Evolutionary conservation across 2,329 filamentous ascomycete species (phyloP).

Genomic region (Aspergillus phoenicis): DNA sequence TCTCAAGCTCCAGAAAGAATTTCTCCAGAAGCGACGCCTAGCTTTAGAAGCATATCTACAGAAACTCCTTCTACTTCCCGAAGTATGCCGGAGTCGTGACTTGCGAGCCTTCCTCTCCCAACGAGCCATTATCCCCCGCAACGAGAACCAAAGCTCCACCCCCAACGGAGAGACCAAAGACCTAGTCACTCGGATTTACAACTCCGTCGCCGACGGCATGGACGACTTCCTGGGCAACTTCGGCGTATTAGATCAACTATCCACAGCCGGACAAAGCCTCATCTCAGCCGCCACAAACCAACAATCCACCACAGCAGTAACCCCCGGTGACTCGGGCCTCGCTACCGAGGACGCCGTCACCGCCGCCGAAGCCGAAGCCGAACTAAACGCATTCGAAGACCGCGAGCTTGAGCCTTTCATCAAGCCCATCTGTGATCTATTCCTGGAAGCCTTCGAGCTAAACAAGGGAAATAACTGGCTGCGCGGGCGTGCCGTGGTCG

Average conservation of each 20-base stretch:
- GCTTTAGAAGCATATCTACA: constrained; percentile 84
- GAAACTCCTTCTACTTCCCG: constrained; percentile 80
- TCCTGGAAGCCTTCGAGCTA: constrained; percentile 91
- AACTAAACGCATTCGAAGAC: constrained; percentile 89
- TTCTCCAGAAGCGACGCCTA: constrained; percentile 81
- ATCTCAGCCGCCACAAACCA: constrained; percentile 57
- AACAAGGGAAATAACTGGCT: constrained; percentile 97
- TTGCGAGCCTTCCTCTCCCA: constrained; percentile 89
- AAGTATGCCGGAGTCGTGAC: constrained; percentile 91
- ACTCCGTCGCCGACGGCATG: constrained; percentile 96
- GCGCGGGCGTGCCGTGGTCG: constrained; percentile 89
- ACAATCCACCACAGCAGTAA: constrained; percentile 39
- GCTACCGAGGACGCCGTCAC: constrained; percentile 53
- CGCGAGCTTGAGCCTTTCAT: constrained; percentile 91
- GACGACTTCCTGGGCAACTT: constrained; percentile 97
- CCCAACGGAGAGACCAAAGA: constrained; percentile 70
- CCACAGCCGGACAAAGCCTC: constrained; percentile 86
- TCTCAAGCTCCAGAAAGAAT: constrained; percentile 95
- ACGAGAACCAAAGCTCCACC: constrained; percentile 55
- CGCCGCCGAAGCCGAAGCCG: constrained; percentile 81
- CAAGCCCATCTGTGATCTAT: constrained; percentile 97
- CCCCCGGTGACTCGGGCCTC: constrained; percentile 49
- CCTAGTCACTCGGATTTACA: constrained; percentile 92
- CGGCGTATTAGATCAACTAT: constrained; percentile 90
- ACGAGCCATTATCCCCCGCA: constrained; percentile 72